Evolutionary conservation across 2,329 filamentous ascomycete genomes (phyloP).

Genomic region (Coniochaeta sp.): DNA sequence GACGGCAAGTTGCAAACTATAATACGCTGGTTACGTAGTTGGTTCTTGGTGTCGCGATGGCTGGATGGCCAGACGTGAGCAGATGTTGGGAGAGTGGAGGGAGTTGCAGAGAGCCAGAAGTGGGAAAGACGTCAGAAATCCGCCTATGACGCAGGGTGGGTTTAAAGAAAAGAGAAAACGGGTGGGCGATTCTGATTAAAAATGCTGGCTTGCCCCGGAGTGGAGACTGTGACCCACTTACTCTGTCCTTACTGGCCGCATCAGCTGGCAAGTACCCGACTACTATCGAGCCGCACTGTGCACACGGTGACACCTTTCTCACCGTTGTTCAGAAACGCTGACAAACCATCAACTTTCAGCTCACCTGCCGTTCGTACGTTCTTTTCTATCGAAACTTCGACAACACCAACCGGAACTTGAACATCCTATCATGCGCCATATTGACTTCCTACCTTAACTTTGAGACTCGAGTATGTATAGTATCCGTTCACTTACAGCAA

Average conservation of each 20-base stretch:
- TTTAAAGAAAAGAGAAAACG: conserved; percentile 5
- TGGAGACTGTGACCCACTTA: not conserved
- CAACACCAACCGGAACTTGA: no score
- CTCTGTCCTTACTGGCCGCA: not conserved
- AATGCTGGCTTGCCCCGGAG: conserved; percentile 2
- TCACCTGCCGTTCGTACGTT: no score
- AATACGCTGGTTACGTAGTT: conserved; percentile 2
- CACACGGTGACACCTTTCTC: not conserved
- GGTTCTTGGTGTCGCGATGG: not conserved
- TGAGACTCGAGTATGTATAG: no score
- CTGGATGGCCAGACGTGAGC: not conserved
- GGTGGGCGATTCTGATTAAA: conserved; percentile 4
- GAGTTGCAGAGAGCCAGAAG: conserved; percentile 3
- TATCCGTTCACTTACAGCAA: no score
- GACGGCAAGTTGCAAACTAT: not conserved
- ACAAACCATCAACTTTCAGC: no score
- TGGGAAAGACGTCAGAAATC: conserved; percentile 6
- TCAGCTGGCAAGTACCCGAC: not conserved
- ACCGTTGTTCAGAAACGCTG: not conserved
- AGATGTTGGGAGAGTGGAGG: not conserved
- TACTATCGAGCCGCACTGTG: not conserved
- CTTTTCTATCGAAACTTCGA: no score
- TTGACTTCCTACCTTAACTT: no score
- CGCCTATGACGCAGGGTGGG: conserved; percentile 6
- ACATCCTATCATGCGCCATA: no score